A percentile compares a stretch with the other conserved stretches of the same genome.
phyloP scores from a whole-genome alignment of 2,329 filamentous ascomycete genomes.

The Alternaria panax region DNA sequence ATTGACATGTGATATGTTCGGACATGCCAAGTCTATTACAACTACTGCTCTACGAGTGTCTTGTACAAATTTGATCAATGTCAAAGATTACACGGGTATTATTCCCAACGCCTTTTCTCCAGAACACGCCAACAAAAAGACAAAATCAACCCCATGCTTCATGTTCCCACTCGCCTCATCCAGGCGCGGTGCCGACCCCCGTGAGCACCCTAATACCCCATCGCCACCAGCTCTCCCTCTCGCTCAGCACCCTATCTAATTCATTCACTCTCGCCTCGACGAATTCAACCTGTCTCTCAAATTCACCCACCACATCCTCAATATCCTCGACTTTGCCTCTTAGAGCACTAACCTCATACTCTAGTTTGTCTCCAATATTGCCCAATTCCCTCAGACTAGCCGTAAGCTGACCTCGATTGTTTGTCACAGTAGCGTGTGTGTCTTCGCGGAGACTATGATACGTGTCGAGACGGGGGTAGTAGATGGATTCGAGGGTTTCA shows the following conservation, averaged over 20 bases:
- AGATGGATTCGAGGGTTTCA: slow-evolving; percentile 71
- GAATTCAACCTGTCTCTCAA: slow-evolving; percentile 69
- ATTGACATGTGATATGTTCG: not conserved
- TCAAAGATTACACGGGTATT: slow-evolving; percentile 2
- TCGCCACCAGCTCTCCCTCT: slow-evolving; percentile 46
- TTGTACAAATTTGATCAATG: not conserved
- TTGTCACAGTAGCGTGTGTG: slow-evolving; percentile 72
- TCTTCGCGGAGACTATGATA: slow-evolving; percentile 72
- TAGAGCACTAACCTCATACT: slow-evolving; percentile 89
- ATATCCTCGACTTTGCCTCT: slow-evolving; percentile 83
- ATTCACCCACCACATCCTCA: slow-evolving; percentile 80
- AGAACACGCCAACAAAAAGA: not conserved
- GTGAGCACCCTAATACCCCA: slow-evolving; percentile 32
- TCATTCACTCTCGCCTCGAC: slow-evolving; percentile 58
- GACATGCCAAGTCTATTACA: no score
- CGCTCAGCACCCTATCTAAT: slow-evolving; percentile 63
- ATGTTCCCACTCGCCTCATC: not conserved
- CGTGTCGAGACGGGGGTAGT: slow-evolving; percentile 73
- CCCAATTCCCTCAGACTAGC: slow-evolving; percentile 82
- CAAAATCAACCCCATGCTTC: not conserved
- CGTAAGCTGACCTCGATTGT: slow-evolving; percentile 72
- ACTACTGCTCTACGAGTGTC: no score
- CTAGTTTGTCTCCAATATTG: slow-evolving; percentile 80
- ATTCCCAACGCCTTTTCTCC: not conserved
- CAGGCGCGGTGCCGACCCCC: not conserved